Percentiles rank a stretch among this genome's conserved stretches.
These are phyloP conservation scores for Limnomonas spitsbergensis DNA, from an alignment of 139 green algal genomes.

Conservation along the genomic window DNA sequence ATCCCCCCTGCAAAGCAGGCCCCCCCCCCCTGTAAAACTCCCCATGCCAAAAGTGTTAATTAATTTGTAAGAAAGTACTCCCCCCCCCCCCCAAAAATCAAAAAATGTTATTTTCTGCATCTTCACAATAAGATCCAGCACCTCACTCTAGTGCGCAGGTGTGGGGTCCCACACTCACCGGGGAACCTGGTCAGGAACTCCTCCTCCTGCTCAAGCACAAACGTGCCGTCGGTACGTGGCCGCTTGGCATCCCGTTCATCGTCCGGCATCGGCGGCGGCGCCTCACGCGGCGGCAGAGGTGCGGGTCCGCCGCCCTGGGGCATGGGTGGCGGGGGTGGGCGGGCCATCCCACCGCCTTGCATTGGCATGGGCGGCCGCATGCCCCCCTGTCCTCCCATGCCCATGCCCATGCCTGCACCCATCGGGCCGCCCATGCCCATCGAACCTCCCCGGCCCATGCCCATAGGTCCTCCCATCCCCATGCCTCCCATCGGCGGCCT, in stretches of 20 bases:
- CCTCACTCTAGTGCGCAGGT: no score
- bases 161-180: no score
- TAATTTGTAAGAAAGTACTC: no score
- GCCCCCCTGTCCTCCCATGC: constrained; percentile 19
- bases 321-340: not conserved
- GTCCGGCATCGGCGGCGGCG: constrained; percentile 37
- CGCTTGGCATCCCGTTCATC: constrained; percentile 60
- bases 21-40: no score
- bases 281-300: constrained; percentile 29
- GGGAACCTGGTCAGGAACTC: constrained; percentile 66
- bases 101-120: no score
- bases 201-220: constrained; percentile 75
- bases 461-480: constrained; percentile 11
- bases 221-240: constrained; percentile 43
- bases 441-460: no score
- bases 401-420: no score
- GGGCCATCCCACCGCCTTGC: not conserved
- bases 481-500: constrained; percentile 8
- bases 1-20: no score
- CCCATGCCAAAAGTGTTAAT: no score
- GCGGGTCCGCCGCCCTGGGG: not conserved
- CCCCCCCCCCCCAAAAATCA: no score
- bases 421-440: no score
- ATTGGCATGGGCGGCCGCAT: constrained; percentile 19
- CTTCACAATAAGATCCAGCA: no score